Evolutionary conservation across 768 basidiomycete genomes (phyloP).

Genomic region (Macrocybe gigantea): DNA sequence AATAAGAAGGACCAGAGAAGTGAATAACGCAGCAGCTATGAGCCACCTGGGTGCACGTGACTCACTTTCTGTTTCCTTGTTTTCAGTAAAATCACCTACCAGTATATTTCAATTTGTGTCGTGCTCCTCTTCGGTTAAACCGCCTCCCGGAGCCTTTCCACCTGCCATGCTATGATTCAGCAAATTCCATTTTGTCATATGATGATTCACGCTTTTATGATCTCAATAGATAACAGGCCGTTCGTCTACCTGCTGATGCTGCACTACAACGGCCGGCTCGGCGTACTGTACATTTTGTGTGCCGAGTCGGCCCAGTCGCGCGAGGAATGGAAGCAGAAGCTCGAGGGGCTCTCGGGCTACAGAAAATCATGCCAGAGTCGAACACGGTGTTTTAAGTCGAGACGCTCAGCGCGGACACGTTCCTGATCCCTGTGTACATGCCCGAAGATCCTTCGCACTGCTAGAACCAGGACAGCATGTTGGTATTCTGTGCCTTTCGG

Average conservation of each 20-base stretch:
- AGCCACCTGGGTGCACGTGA: too few relatives aligned
- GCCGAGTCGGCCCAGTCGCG: constrained; percentile 76
- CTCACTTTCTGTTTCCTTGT: too few relatives aligned
- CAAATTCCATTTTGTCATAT: too few relatives aligned
- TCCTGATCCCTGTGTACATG: constrained; percentile 66
- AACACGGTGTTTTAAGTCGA: constrained; percentile 95
- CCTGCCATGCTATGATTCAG: too few relatives aligned
- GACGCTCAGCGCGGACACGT: constrained; percentile 84
- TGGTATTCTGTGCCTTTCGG: constrained; percentile 91
- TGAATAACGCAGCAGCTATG: too few relatives aligned
- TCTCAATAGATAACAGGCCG: too few relatives aligned
- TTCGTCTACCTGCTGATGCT: constrained; percentile 85
- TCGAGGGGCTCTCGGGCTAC: constrained; percentile 81
- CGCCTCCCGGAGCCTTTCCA: too few relatives aligned
- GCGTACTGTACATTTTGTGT: constrained; percentile 83
- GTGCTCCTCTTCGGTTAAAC: too few relatives aligned
- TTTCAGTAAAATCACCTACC: too few relatives aligned
- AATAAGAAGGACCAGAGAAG: too few relatives aligned
- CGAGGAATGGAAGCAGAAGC: constrained; percentile 82
- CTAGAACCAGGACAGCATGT: constrained; percentile 72
- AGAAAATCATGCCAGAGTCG: constrained; percentile 84
- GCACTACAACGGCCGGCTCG: constrained; percentile 82
- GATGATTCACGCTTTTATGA: too few relatives aligned
- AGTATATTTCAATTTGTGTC: too few relatives aligned
- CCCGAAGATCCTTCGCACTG: constrained; percentile 42